Evolutionary conservation across 768 basidiomycete genomes (phyloP).

Genomic region (Crepidotus variabilis): DNA sequence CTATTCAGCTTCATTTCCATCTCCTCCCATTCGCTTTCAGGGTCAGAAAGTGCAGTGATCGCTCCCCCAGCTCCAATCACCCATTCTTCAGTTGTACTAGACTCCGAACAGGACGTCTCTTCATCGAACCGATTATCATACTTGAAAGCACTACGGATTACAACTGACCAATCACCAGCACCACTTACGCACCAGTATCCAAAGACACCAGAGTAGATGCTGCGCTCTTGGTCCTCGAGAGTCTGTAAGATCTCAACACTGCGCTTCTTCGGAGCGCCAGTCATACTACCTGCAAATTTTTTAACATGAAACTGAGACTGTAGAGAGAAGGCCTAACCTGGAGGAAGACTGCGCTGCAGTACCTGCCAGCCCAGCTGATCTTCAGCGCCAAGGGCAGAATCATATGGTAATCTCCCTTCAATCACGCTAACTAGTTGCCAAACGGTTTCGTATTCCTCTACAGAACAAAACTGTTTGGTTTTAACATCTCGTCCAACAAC

Average conservation of each 20-base stretch:
- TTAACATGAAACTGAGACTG: background rate
- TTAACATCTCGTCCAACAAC: conserved; percentile 79
- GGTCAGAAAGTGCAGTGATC: conserved; percentile 88
- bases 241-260: conserved; percentile 85
- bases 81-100: conserved; percentile 51
- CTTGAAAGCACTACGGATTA: conserved; percentile 90
- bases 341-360: conserved; percentile 75
- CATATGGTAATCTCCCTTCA: conserved; percentile 54
- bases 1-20: conserved; percentile 85
- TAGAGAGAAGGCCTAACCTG: conserved; percentile 48
- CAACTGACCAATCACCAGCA: conserved; percentile 89
- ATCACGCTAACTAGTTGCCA: conserved; percentile 96
- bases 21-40: conserved; percentile 90
- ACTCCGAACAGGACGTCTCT: background rate
- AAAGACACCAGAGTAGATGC: conserved; percentile 88
- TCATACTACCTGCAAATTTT: conserved; percentile 78
- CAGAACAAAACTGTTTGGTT: conserved; percentile 79
- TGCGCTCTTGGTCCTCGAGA: conserved; percentile 69
- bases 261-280: conserved; percentile 93
- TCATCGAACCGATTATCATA: conserved; percentile 35
- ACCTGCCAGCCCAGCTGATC: conserved; percentile 74
- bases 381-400: conserved; percentile 31
- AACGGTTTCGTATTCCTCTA: conserved; percentile 92
- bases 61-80: conserved; percentile 91
- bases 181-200: conserved; percentile 92